phyloP scores from a whole-genome alignment of 2,329 filamentous ascomycete genomes.

The Acrodontium crateriforme region DNA sequence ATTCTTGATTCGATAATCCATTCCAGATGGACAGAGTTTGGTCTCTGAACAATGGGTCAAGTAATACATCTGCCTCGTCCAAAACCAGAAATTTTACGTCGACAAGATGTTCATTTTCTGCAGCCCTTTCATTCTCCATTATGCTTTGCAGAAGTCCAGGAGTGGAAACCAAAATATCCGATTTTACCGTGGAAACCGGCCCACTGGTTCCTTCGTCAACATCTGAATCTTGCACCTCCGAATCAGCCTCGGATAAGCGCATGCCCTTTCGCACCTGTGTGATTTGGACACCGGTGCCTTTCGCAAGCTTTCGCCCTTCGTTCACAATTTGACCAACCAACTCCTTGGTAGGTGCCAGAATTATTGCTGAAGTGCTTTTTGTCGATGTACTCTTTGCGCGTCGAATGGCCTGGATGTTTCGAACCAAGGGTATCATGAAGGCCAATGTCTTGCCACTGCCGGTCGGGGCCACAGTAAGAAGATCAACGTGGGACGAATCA shows the following conservation, averaged over 20 bases:
- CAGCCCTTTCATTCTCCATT: slow-evolving; percentile 31
- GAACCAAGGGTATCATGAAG: slow-evolving; percentile 77
- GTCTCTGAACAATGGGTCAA: slow-evolving; percentile 79
- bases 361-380: slow-evolving; percentile 24
- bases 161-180: slow-evolving; percentile 69
- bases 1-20: slow-evolving; percentile 53
- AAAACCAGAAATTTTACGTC: slow-evolving; percentile 51
- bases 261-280: slow-evolving; percentile 78
- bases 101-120: slow-evolving; percentile 41
- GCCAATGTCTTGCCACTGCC: slow-evolving; percentile 94
- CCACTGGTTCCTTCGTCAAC: slow-evolving; percentile 25
- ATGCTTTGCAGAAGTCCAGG: slow-evolving; percentile 67
- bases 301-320: slow-evolving; percentile 70
- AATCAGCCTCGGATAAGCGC: slow-evolving; percentile 33
- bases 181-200: slow-evolving; percentile 42
- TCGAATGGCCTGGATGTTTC: slow-evolving; percentile 42
- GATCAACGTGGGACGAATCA: slow-evolving; percentile 42
- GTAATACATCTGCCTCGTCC: slow-evolving; percentile 88
- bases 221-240: slow-evolving; percentile 24
- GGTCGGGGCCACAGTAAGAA: slow-evolving; percentile 82
- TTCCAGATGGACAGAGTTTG: slow-evolving; percentile 79
- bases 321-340: slow-evolving; percentile 38
- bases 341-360: slow-evolving; percentile 38
- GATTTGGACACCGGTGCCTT: slow-evolving; percentile 65
- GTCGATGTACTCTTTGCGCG: slow-evolving; percentile 9